Percentiles rank a stretch among this genome's conserved stretches.
Conservation (phyloP, 768 basidiomycete species). For the Trametes elegans region DNA sequence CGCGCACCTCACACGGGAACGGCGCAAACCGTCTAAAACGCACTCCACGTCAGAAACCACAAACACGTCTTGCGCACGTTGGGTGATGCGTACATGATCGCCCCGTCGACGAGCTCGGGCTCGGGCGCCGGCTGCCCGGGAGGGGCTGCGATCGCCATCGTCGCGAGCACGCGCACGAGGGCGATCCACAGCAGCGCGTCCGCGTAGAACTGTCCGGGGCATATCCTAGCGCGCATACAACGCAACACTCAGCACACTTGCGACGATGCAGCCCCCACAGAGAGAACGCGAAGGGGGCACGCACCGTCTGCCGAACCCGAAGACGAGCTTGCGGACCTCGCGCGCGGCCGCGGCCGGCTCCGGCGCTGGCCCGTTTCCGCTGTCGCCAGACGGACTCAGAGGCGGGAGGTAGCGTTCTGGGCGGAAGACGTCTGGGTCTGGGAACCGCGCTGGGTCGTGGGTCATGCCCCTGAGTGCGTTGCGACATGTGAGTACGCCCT, state of each 20-base stretch:
- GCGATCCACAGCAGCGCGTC: not conserved
- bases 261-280: no score
- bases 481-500: no score
- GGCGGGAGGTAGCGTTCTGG: constrained; percentile 23
- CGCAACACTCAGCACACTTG: no score
- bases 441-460: not conserved
- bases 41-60: not conserved
- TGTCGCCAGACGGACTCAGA: not conserved
- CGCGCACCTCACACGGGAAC: not conserved
- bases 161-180: not conserved
- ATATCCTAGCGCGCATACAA: not conserved
- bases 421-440: constrained; percentile 13
- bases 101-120: not conserved
- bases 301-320: constrained; percentile 19
- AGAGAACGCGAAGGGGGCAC: no score
- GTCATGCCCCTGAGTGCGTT: constrained; percentile 7
- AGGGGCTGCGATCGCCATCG: not conserved
- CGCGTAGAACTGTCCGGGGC: not conserved
- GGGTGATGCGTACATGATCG: not conserved
- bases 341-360: not conserved
- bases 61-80: not conserved
- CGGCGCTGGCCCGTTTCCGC: not conserved
- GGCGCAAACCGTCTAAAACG: not conserved
- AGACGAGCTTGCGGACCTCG: not conserved
- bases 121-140: not conserved